These are phyloP conservation scores for Marsdenia floribunda DNA, from an alignment of 257 asterid species.

Conservation along the genomic window DNA sequence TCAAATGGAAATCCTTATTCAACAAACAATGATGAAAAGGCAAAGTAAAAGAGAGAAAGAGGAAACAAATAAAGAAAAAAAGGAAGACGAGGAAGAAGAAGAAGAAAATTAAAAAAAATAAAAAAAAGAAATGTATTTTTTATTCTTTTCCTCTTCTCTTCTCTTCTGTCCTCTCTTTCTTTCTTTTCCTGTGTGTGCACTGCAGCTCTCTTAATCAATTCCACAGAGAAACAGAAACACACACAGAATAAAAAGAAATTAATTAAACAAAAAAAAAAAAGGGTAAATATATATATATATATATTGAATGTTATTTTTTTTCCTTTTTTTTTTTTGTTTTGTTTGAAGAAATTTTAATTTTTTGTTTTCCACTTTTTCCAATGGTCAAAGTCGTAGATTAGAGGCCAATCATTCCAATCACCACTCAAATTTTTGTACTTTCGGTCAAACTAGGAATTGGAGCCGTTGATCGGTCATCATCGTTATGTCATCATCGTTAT, in stretches of 20 bases:
- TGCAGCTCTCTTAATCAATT: slow-evolving; percentile 9
- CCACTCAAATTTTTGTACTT: slow-evolving; percentile 20
- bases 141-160: not conserved
- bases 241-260: not conserved
- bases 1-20: slow-evolving; percentile 6
- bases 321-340: not conserved
- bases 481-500: slow-evolving; percentile 12
- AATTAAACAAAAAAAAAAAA: too few relatives aligned
- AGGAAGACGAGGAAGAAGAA: not conserved
- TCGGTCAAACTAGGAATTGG: slow-evolving; percentile 26
- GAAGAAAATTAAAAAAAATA: not conserved
- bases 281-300: too few relatives aligned
- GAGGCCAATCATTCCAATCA: slow-evolving; percentile 38
- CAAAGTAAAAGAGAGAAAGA: not conserved
- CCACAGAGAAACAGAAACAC: slow-evolving; percentile 12
- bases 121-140: slow-evolving; percentile 4
- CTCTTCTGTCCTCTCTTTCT: slow-evolving; percentile 9
- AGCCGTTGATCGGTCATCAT: slow-evolving; percentile 17
- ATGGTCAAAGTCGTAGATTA: slow-evolving; percentile 35
- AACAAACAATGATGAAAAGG: slow-evolving; percentile 14
- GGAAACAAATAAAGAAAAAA: not conserved
- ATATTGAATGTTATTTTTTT: too few relatives aligned
- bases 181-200: not conserved
- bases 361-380: not conserved
- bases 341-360: not conserved